Conservation (phyloP, 371 early-diverging fungal species). For the Circinella umbellata region DNA sequence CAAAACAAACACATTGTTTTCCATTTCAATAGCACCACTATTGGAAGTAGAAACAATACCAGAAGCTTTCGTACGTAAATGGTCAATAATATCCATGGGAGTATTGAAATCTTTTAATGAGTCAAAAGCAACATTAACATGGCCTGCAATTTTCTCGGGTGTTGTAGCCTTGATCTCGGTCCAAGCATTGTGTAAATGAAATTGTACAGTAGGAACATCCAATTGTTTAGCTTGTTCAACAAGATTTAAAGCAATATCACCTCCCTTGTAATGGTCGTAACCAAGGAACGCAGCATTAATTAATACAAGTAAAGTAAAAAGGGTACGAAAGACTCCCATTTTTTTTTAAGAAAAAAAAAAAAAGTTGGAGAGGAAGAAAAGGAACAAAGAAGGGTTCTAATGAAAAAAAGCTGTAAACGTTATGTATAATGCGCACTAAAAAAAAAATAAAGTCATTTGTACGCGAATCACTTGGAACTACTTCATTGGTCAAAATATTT, state of each 20-base stretch:
- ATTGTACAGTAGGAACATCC: conserved; percentile 48
- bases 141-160: conserved; percentile 54
- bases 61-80: conserved; percentile 39
- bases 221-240: conserved; percentile 57
- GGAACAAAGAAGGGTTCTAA: not conserved
- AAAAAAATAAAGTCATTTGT: too few relatives aligned
- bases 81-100: conserved; percentile 46
- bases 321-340: conserved; percentile 42
- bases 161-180: conserved; percentile 42
- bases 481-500: not conserved
- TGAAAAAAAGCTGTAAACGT: too few relatives aligned
- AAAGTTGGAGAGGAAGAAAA: not conserved
- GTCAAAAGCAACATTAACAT: conserved; percentile 59
- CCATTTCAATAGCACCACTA: conserved; percentile 18
- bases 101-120: conserved; percentile 59
- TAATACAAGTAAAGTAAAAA: conserved; percentile 42
- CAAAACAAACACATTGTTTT: conserved; percentile 62
- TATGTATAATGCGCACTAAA: not conserved
- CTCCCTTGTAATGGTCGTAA: conserved; percentile 53
- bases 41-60: conserved; percentile 26
- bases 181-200: conserved; percentile 38
- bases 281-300: conserved; percentile 45
- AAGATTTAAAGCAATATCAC: conserved; percentile 59
- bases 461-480: not conserved
- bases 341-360: not conserved